Evolutionary conservation across 1,284 basidiomycete species (phyloP).

Genomic region (Irpex sp.): DNA sequence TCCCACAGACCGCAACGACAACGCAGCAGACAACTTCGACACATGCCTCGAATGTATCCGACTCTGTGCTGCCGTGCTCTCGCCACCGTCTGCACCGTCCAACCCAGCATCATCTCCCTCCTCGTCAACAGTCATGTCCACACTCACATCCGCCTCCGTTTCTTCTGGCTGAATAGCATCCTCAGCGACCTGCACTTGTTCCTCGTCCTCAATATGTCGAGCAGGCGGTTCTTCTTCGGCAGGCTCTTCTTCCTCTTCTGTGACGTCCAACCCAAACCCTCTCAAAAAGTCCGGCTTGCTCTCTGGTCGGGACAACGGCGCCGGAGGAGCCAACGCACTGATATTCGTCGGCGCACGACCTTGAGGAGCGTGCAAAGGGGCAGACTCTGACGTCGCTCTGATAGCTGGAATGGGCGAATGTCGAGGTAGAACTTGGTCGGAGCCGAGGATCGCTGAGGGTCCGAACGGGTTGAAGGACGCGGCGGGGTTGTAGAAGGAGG

Average conservation of each 20-base stretch:
- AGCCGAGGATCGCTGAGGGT: constrained; percentile 45
- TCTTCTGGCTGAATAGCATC: constrained; percentile 39
- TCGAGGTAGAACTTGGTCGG: constrained; percentile 38
- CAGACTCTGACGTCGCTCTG: constrained; percentile 6
- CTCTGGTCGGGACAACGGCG: constrained; percentile 39
- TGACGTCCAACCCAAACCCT: constrained; percentile 75
- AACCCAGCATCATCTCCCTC: constrained; percentile 24
- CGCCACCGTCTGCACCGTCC: constrained; percentile 26
- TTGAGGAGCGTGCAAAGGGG: constrained; percentile 53
- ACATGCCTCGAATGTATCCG: constrained; percentile 64
- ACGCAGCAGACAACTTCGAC: constrained; percentile 61
- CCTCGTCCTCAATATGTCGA: background rate
- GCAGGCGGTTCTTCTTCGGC: constrained; percentile 10
- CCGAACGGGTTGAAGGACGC: constrained; percentile 61
- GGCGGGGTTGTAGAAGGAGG: constrained; percentile 38
- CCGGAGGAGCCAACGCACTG: constrained; percentile 44
- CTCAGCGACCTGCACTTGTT: constrained; percentile 28
- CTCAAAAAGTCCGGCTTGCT: constrained; percentile 68
- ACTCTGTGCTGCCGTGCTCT: constrained; percentile 45
- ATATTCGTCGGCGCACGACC: constrained; percentile 50
- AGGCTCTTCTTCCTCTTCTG: constrained; percentile 54
- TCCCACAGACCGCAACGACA: constrained; percentile 63
- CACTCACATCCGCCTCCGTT: constrained; percentile 26
- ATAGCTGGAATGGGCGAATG: constrained; percentile 16
- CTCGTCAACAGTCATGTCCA: constrained; percentile 32